These are phyloP conservation scores for Eleusine coracana DNA, from an alignment of 176 grass and related monocot species.

Conservation along the genomic window DNA sequence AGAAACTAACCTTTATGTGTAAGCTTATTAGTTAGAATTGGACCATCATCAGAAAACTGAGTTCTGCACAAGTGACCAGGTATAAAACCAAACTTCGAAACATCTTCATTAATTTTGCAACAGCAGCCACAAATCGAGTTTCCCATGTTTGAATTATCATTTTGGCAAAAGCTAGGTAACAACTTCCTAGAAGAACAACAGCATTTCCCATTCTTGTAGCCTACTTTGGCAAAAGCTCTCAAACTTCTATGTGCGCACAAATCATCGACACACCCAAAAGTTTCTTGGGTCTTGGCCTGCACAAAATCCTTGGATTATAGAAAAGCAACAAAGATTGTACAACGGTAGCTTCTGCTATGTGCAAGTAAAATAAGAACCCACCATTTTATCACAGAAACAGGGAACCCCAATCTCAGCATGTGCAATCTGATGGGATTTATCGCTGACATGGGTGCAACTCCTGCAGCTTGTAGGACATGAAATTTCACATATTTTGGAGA, in stretches of 20 bases:
- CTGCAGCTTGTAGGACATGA: slow-evolving; percentile 46
- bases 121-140: slow-evolving; percentile 54
- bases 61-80: slow-evolving; percentile 49
- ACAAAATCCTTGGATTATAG: slow-evolving; percentile 49
- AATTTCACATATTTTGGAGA: slow-evolving; percentile 35
- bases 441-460: slow-evolving; percentile 24
- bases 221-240: slow-evolving; percentile 50
- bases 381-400: slow-evolving; percentile 44
- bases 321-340: slow-evolving; percentile 12
- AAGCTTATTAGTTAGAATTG: slow-evolving; percentile 38
- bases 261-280: slow-evolving; percentile 54
- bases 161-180: slow-evolving; percentile 48
- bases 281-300: slow-evolving; percentile 48
- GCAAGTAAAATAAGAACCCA: slow-evolving; percentile 33
- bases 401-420: slow-evolving; percentile 31
- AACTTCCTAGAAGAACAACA: slow-evolving; percentile 59
- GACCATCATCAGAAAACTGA: slow-evolving; percentile 47
- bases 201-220: slow-evolving; percentile 48
- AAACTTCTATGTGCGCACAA: slow-evolving; percentile 55
- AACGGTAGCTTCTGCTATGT: slow-evolving; percentile 15
- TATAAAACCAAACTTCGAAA: slow-evolving; percentile 56
- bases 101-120: slow-evolving; percentile 54
- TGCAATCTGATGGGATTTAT: slow-evolving; percentile 43
- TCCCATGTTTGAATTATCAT: slow-evolving; percentile 49
- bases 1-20: slow-evolving; percentile 54